phyloP scores from a whole-genome alignment of 257 asterid species.

The Solanum tarijense region DNA sequence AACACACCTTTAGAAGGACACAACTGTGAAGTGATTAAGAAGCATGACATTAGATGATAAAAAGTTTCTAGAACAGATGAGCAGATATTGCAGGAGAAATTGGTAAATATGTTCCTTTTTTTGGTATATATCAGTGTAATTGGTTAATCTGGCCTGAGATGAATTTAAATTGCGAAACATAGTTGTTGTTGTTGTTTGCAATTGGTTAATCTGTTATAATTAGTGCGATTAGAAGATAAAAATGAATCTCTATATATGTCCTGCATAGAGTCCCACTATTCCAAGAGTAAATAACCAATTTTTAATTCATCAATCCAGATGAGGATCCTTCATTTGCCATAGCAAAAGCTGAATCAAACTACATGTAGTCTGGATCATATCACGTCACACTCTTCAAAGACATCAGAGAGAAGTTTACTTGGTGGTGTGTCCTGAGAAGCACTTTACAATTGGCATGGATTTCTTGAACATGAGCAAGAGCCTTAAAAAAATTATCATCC shows the following conservation, averaged over 20 bases:
- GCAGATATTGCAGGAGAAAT: background rate
- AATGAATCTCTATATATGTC: background rate
- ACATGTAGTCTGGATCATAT: background rate
- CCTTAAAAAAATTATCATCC: slow-evolving; percentile 78
- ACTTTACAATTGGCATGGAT: slow-evolving; percentile 96
- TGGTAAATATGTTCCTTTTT: background rate
- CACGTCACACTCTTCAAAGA: background rate
- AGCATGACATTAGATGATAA: background rate
- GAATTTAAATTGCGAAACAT: background rate
- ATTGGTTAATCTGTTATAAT: background rate
- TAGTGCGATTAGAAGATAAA: background rate
- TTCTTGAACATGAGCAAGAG: slow-evolving; percentile 98
- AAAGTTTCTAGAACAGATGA: background rate
- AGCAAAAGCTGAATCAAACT: background rate
- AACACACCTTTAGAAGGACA: background rate
- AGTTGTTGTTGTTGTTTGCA: background rate
- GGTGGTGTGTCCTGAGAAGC: slow-evolving; percentile 94
- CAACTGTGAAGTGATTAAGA: background rate
- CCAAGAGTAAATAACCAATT: background rate
- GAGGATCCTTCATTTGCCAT: background rate
- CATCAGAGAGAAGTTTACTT: slow-evolving; percentile 36
- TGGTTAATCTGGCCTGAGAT: background rate
- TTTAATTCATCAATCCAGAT: background rate
- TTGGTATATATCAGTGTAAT: background rate
- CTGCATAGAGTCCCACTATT: background rate